Conservation (phyloP, 148 eudicot species). For the Nyssa sinensis region DNA sequence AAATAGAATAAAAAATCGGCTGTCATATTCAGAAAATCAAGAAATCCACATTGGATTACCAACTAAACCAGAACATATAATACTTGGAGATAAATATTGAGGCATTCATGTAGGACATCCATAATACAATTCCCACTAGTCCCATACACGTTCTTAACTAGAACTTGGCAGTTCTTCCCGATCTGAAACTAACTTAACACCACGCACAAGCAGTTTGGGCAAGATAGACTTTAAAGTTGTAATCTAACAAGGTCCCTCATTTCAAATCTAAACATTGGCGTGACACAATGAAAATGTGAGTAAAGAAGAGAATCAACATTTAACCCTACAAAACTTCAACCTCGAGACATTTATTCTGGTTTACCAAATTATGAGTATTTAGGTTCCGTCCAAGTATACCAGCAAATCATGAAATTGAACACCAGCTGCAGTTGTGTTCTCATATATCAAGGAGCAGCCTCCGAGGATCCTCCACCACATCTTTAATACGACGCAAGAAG, state of each 20-base stretch:
- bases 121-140: slow-evolving; percentile 2
- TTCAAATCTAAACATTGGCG: background rate
- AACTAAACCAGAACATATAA: too few species aligned
- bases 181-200: background rate
- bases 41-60: too few species aligned
- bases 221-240: slow-evolving; percentile 5
- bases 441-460: slow-evolving; percentile 86
- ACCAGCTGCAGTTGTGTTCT: slow-evolving; percentile 22
- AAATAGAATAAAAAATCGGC: too few species aligned
- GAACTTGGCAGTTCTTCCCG: background rate
- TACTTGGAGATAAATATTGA: background rate
- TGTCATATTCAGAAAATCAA: too few species aligned
- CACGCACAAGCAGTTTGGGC: background rate
- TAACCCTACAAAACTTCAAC: slow-evolving; percentile 1
- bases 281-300: slow-evolving; percentile 12
- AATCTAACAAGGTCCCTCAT: background rate
- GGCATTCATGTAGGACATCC: background rate
- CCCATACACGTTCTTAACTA: background rate
- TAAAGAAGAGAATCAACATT: slow-evolving; percentile 8
- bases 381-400: slow-evolving; percentile 7
- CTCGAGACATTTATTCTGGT: slow-evolving; percentile 14
- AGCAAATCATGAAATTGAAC: slow-evolving; percentile 7
- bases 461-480: slow-evolving; percentile 94
- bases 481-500: slow-evolving; percentile 91
- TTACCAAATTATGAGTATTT: background rate